Evolutionary conservation across 208 protist genomes (phyloP).

Genomic region (Vickermania ingenoplastis): DNA sequence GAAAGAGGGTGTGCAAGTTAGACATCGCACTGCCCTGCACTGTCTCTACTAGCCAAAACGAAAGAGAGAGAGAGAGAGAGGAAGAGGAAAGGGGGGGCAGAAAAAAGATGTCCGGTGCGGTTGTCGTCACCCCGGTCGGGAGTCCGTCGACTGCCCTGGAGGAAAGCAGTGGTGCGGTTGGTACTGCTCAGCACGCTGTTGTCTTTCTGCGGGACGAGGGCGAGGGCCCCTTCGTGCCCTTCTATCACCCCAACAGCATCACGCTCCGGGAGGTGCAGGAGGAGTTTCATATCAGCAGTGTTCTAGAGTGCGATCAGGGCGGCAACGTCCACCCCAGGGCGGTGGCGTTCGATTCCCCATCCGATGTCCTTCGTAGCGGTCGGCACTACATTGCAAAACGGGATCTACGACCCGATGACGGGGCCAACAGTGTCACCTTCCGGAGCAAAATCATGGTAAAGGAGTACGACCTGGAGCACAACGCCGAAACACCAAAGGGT

Average conservation of each 20-base stretch:
- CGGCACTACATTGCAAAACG: conserved; percentile 72
- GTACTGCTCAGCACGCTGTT: conserved; percentile 13
- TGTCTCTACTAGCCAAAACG: too few relatives aligned
- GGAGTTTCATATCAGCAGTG: conserved; percentile 75
- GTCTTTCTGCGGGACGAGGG: conserved; percentile 51
- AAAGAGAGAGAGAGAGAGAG: too few relatives aligned
- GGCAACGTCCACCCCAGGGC: conserved; percentile 55
- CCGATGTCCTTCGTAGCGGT: conserved; percentile 61
- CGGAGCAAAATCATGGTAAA: conserved; percentile 69
- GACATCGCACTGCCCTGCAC: too few relatives aligned
- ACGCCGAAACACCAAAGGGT: conserved; percentile 17
- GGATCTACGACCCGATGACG: conserved; percentile 26
- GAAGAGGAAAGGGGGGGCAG: too few relatives aligned
- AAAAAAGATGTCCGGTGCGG: too few relatives aligned
- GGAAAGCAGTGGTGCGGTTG: too few relatives aligned
- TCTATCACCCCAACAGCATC: conserved; percentile 38
- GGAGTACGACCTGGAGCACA: conserved; percentile 58
- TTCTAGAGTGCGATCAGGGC: conserved; percentile 67
- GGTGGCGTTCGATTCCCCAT: conserved; percentile 76
- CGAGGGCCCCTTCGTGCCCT: conserved; percentile 23
- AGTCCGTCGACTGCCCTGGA: too few relatives aligned
- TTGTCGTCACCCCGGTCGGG: too few relatives aligned
- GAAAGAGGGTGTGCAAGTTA: too few relatives aligned
- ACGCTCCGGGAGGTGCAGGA: conserved; percentile 62
- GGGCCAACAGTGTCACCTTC: conserved; percentile 58